Conservation (phyloP, 1,284 basidiomycete species). For the Rhodotorula sp. region DNA sequence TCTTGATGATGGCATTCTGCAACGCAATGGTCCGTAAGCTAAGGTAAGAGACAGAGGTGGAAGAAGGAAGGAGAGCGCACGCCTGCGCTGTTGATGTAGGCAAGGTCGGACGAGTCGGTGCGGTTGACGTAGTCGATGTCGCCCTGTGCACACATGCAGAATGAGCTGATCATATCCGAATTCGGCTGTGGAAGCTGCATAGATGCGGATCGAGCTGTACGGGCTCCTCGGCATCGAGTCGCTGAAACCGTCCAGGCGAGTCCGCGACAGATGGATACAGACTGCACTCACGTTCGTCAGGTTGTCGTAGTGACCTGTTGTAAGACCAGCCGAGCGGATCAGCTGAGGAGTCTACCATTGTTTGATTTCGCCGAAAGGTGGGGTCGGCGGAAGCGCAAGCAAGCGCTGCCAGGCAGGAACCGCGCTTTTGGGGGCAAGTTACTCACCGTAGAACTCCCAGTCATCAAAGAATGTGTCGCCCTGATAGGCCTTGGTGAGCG, state of each 20-base stretch:
- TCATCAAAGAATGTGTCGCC: slow-evolving; percentile 26
- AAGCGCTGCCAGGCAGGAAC: too few relatives aligned
- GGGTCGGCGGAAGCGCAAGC: neutral
- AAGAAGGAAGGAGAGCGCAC: neutral
- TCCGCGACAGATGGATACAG: too few relatives aligned
- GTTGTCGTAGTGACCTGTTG: slow-evolving; percentile 36
- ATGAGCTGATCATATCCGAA: neutral
- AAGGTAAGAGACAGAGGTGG: neutral
- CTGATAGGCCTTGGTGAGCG: slow-evolving; percentile 10
- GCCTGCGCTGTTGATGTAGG: slow-evolving; percentile 34
- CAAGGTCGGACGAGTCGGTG: slow-evolving; percentile 13
- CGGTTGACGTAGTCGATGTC: slow-evolving; percentile 36
- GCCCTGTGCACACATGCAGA: neutral
- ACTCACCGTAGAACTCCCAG: slow-evolving; percentile 35
- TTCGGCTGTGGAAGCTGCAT: too few relatives aligned
- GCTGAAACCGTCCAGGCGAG: neutral
- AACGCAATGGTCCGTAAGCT: too few relatives aligned
- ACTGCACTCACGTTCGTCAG: slow-evolving; percentile 18
- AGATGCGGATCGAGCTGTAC: too few relatives aligned
- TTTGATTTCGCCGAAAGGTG: too few relatives aligned
- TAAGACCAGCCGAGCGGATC: too few relatives aligned
- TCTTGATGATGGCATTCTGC: slow-evolving; percentile 38
- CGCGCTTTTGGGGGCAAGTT: neutral
- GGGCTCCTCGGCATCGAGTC: neutral
- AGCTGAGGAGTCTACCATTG: too few relatives aligned